phyloP scores from a whole-genome alignment of 2,329 filamentous ascomycete species.

The Botrytis byssoidea region DNA sequence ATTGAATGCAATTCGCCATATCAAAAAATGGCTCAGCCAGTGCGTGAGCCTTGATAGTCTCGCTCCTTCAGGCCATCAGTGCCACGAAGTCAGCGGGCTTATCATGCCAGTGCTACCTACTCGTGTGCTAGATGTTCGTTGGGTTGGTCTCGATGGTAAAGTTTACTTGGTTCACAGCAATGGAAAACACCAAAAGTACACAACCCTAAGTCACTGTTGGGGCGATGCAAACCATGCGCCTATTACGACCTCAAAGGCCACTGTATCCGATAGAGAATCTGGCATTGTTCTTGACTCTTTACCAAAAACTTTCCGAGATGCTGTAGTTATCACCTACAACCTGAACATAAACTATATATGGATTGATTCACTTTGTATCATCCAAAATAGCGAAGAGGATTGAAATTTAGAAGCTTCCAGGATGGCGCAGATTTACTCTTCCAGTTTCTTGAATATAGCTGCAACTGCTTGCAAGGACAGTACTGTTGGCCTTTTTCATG shows the following conservation, averaged over 20 bases:
- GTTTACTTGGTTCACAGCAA: background rate
- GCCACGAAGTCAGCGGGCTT: background rate
- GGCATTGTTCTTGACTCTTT: background rate
- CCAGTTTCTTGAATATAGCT: background rate
- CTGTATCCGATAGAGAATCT: background rate
- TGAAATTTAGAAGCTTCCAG: background rate
- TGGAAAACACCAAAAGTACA: background rate
- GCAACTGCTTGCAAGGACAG: background rate
- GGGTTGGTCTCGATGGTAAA: background rate
- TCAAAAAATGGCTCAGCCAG: background rate
- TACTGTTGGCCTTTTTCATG: background rate
- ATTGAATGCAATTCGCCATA: background rate
- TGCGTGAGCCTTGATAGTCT: background rate
- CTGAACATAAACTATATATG: background rate
- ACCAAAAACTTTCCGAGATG: background rate
- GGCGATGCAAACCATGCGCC: background rate
- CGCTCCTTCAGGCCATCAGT: background rate
- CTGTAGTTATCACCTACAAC: background rate
- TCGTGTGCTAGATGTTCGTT: background rate
- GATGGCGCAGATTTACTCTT: background rate
- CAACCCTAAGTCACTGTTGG: background rate
- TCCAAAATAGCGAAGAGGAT: background rate
- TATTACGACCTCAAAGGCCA: background rate
- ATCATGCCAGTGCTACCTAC: background rate
- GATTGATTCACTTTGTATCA: background rate